Evolutionary conservation across 2,329 filamentous ascomycete species (phyloP), one percentile per base, ranked within the genome.

Genomic region (Pyricularia grisea): DNA sequence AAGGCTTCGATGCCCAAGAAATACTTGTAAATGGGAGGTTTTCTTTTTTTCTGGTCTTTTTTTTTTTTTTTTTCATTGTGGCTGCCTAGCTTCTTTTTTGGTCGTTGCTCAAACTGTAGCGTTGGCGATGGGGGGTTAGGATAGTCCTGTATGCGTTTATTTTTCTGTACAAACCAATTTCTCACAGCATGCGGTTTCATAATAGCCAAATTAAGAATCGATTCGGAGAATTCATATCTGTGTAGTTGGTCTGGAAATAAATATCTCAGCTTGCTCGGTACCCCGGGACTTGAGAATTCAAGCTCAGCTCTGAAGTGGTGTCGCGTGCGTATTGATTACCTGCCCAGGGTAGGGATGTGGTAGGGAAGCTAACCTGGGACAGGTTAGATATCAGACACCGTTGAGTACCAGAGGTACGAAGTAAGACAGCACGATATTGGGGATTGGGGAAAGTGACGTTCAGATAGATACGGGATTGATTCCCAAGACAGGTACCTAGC

Each of bases 1-100:
- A 87, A 90, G 79, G 84, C 87, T 58, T 88, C 84, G 72, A 87
- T 88, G 78, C 92, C 92, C n/a, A 97, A 97, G 85, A 97, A 97
- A 81, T 97, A 93, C 79, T 81, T 97, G 77, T 97, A 70, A 61
- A 3, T 27, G 23, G 58, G 58, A 23, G 50, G 20, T 14, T 36
- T 36, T 50, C 6, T n/a, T n/a, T n/a, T n/a, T n/a, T n/a, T n/a
- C n/a, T n/a, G n/a, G n/a, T n/a, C 17, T n/a, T 42, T 20, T 42
- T 42, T 14, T 42, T 5, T 36, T 36, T 36, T 10, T 1, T 36
- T 36, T n/a, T 50, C 6, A n/a, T n/a, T 5, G 6, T 50, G 17
- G 1, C 20, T n/a, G 3, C 42, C 42, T 50, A 50, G 42, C 20
- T 50, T 50, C 20, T 50, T 50, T 50, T 17, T 50, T n/a, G 6